These are phyloP conservation scores for Plasmodium reichenowi DNA, from an alignment of 169 alveolate genomes.

Conservation along the genomic window DNA sequence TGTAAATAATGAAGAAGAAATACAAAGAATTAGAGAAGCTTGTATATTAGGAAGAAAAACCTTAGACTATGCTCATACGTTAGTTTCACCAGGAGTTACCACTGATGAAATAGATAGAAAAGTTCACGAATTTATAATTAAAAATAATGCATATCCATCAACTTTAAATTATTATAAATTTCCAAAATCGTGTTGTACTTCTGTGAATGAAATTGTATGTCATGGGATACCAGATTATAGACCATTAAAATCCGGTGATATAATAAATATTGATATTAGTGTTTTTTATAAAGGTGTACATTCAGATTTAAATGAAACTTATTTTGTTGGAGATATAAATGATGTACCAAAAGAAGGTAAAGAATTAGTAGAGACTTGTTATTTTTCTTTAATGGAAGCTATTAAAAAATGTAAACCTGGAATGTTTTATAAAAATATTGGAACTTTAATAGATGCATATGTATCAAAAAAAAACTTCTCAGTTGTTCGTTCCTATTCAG, in stretches of 20 bases:
- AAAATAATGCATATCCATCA: constrained; percentile 97
- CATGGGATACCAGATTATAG: constrained; percentile 99
- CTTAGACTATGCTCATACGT: constrained; percentile 94
- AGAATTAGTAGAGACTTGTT: constrained; percentile 92
- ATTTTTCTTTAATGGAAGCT: constrained; percentile 92
- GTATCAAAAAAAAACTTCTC: constrained; percentile 87
- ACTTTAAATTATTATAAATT: constrained; percentile 97
- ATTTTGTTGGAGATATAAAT: constrained; percentile 95
- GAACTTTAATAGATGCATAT: constrained; percentile 91
- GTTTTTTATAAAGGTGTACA: constrained; percentile 96
- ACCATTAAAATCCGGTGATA: constrained; percentile 96
- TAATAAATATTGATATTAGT: constrained; percentile 96
- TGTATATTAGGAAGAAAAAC: constrained; percentile 94
- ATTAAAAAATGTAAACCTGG: constrained; percentile 96
- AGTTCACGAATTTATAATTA: constrained; percentile 94
- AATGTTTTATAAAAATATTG: constrained; percentile 96
- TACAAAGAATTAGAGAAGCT: constrained; percentile 88
- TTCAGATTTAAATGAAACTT: constrained; percentile 97
- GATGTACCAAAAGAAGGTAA: constrained; percentile 89
- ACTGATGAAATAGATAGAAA: constrained; percentile 96
- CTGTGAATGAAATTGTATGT: constrained; percentile 98
- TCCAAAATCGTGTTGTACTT: constrained; percentile 98
- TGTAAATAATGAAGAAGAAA: constrained; percentile 44
- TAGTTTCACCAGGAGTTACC: constrained; percentile 96
- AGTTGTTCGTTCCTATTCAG: constrained; percentile 95